Percentiles rank a stretch among this genome's conserved stretches.
phyloP scores from a whole-genome alignment of 2,329 filamentous ascomycete species.

The Neonectria magnoliae region DNA sequence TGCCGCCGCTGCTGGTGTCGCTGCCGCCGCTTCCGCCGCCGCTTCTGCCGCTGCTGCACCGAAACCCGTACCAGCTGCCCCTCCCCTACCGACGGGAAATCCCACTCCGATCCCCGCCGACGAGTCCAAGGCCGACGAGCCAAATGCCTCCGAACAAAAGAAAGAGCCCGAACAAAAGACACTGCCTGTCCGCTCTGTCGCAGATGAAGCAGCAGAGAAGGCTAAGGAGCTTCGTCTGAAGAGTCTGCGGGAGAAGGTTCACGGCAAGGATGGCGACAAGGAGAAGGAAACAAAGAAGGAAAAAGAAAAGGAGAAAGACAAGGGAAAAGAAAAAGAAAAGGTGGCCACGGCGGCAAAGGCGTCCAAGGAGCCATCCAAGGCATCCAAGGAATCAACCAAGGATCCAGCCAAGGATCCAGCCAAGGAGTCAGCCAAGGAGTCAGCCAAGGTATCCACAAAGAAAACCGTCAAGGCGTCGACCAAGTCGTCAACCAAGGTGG shows the following conservation, averaged over 20 bases:
- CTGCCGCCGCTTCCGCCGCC: slow-evolving; percentile 39
- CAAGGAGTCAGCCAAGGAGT: too few relatives aligned
- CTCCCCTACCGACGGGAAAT: slow-evolving; percentile 40
- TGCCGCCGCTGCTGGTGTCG: slow-evolving; percentile 31
- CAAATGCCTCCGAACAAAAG: slow-evolving; percentile 33
- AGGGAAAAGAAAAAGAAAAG: neutral
- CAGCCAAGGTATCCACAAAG: too few relatives aligned
- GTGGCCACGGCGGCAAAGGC: neutral
- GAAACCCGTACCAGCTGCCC: slow-evolving; percentile 34
- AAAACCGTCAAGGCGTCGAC: too few relatives aligned
- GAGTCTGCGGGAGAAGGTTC: slow-evolving; percentile 63
- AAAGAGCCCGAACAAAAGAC: slow-evolving; percentile 42
- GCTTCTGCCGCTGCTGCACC: slow-evolving; percentile 35
- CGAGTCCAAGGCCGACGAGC: slow-evolving; percentile 29
- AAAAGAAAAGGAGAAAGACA: neutral
- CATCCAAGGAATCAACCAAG: too few relatives aligned
- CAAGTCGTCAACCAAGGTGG: too few relatives aligned
- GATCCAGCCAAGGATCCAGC: too few relatives aligned
- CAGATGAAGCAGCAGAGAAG: slow-evolving; percentile 72
- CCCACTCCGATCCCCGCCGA: slow-evolving; percentile 21
- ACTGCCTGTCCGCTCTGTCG: slow-evolving; percentile 63
- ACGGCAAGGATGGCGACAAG: slow-evolving; percentile 54
- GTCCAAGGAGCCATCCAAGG: neutral
- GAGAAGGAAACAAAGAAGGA: slow-evolving; percentile 16
- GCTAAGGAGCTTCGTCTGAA: slow-evolving; percentile 69